These are phyloP conservation scores for Hericium coralloides DNA, from an alignment of 768 basidiomycete species.

Conservation along the genomic window DNA sequence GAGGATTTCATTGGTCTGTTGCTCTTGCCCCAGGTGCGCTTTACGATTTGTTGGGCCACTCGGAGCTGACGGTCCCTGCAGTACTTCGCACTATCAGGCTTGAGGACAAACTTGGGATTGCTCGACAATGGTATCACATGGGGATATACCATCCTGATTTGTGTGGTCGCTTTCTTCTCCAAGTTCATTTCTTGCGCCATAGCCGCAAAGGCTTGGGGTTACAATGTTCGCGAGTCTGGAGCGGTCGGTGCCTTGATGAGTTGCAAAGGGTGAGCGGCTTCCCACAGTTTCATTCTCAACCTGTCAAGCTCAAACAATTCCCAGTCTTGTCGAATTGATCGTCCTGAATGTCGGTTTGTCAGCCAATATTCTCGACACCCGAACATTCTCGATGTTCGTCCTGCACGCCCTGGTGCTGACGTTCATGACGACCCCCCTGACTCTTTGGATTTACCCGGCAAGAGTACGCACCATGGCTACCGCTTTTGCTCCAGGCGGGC, in stretches of 20 bases:
- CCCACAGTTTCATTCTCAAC: background rate
- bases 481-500: constrained; percentile 6
- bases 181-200: constrained; percentile 69
- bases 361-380: constrained; percentile 52
- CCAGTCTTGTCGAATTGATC: constrained; percentile 75
- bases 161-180: constrained; percentile 63
- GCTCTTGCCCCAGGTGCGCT: constrained; percentile 64
- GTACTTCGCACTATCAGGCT: constrained; percentile 77
- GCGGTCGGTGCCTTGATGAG: constrained; percentile 86
- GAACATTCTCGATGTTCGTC: constrained; percentile 87
- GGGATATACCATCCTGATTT: constrained; percentile 74
- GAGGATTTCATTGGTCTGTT: constrained; percentile 80
- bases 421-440: constrained; percentile 79
- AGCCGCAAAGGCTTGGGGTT: constrained; percentile 52
- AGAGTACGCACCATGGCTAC: constrained; percentile 37
- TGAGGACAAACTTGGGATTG: constrained; percentile 72
- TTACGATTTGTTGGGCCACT: background rate
- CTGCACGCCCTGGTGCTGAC: constrained; percentile 70
- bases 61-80: constrained; percentile 15
- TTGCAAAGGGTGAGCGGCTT: constrained; percentile 64
- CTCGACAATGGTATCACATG: constrained; percentile 70
- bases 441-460: constrained; percentile 66
- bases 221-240: constrained; percentile 65
- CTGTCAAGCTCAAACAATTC: background rate
- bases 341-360: constrained; percentile 82